These are phyloP conservation scores for Globisporangium emineosum DNA, from an alignment of 352 stramenopile species.

Conservation along the genomic window DNA sequence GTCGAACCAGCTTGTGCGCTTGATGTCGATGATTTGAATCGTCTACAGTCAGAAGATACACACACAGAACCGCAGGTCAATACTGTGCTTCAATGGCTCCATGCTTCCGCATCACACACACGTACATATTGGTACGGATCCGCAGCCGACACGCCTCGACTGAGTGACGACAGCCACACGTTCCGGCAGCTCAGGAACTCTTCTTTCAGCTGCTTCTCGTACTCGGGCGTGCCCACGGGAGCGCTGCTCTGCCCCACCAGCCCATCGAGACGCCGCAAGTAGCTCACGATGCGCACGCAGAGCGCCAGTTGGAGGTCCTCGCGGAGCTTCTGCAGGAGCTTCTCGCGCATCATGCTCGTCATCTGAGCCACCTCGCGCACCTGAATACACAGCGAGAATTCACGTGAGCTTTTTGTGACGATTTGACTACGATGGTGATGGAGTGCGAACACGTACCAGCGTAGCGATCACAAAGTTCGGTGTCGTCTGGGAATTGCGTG, in stretches of 20 bases:
- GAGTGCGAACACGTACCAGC: slow-evolving; percentile 27
- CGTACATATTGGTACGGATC: slow-evolving; percentile 85
- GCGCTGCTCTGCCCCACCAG: slow-evolving; percentile 23
- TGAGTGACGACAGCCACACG: slow-evolving; percentile 69
- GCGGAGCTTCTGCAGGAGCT: slow-evolving; percentile 78
- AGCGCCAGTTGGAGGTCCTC: slow-evolving; percentile 77
- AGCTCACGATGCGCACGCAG: slow-evolving; percentile 80
- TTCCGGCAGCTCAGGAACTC: slow-evolving; percentile 81
- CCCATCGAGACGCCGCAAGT: slow-evolving; percentile 69
- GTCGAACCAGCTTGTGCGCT: slow-evolving; percentile 88
- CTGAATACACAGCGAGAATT: slow-evolving; percentile 12
- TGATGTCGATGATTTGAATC: slow-evolving; percentile 85
- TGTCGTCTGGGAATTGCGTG: slow-evolving; percentile 20
- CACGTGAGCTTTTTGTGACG: background rate
- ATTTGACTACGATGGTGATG: background rate
- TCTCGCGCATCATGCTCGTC: slow-evolving; percentile 56
- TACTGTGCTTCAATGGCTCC: background rate
- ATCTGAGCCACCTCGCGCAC: slow-evolving; percentile 67
- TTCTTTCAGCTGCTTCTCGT: slow-evolving; percentile 81
- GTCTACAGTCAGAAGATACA: slow-evolving; percentile 30
- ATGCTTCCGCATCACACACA: background rate
- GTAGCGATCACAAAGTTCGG: slow-evolving; percentile 64
- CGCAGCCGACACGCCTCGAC: slow-evolving; percentile 42
- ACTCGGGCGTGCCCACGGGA: slow-evolving; percentile 41
- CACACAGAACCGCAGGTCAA: background rate